Conservation (phyloP, 768 basidiomycete genomes). For the Rhizopogon rudus region DNA sequence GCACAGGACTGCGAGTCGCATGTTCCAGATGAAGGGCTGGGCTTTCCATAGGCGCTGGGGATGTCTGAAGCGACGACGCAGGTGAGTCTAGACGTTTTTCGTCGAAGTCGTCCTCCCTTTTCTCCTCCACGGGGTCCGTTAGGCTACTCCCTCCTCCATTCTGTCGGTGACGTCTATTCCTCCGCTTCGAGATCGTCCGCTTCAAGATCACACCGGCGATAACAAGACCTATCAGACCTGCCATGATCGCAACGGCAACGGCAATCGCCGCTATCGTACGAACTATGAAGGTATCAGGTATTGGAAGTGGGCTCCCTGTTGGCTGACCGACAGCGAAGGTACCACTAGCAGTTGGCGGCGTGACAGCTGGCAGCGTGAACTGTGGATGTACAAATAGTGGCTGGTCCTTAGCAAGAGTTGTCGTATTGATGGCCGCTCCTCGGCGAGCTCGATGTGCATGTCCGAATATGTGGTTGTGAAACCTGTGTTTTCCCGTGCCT, state of each 20-base stretch:
- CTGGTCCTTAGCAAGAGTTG: not conserved
- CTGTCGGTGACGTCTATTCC: not conserved
- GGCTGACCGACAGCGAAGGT: not conserved
- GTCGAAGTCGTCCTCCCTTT: not conserved
- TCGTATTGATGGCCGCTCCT: not conserved
- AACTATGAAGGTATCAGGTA: constrained; percentile 5
- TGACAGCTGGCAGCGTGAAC: not conserved
- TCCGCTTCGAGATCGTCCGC: not conserved
- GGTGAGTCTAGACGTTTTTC: not conserved
- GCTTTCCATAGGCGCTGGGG: not conserved
- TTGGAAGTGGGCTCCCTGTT: not conserved
- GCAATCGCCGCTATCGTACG: constrained; percentile 17
- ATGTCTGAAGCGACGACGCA: not conserved
- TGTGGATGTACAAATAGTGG: not conserved
- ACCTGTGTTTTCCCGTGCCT: not conserved
- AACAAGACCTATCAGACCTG: constrained; percentile 21
- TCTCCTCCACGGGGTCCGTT: not conserved
- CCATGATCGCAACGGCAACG: constrained; percentile 22
- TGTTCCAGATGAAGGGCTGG: not conserved
- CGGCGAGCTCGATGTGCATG: not conserved
- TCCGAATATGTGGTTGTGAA: not conserved
- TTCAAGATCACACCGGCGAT: constrained; percentile 22
- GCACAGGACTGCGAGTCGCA: not conserved
- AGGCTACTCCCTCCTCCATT: not conserved
- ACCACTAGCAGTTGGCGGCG: no score